These are phyloP conservation scores for Clathrospora elynae DNA, from an alignment of 2,329 filamentous ascomycete species.

Conservation along the genomic window DNA sequence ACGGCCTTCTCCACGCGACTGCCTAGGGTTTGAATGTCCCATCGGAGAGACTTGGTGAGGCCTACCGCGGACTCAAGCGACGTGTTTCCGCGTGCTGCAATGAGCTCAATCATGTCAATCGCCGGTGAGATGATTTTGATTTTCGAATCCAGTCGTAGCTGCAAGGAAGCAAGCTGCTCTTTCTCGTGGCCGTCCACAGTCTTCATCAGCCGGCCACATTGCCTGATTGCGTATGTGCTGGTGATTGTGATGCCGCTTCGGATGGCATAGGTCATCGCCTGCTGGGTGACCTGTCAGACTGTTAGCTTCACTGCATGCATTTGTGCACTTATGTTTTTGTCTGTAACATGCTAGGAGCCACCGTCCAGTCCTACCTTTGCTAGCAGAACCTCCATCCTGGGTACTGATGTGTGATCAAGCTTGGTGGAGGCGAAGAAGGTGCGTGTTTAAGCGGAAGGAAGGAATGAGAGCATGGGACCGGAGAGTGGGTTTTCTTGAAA, in stretches of 20 bases:
- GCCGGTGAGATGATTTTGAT: conserved; percentile 91
- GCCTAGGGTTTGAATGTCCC: conserved; percentile 81
- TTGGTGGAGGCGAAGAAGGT: conserved; percentile 1
- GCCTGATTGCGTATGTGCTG: conserved; percentile 80
- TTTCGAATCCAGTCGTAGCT: conserved; percentile 78
- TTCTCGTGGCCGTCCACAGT: conserved; percentile 70
- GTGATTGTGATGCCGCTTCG: conserved; percentile 82
- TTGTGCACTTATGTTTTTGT: background rate
- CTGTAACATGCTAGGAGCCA: conserved; percentile 9
- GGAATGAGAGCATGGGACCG: conserved; percentile 8
- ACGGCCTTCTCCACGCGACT: conserved; percentile 74
- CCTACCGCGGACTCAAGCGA: conserved; percentile 83
- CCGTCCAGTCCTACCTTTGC: conserved; percentile 56
- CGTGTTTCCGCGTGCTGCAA: conserved; percentile 76
- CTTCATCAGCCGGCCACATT: conserved; percentile 78
- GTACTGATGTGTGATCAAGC: conserved; percentile 7
- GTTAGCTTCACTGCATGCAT: conserved; percentile 10
- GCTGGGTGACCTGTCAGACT: conserved; percentile 64
- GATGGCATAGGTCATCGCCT: conserved; percentile 92
- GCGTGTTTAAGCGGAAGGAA: background rate
- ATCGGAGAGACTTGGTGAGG: conserved; percentile 80
- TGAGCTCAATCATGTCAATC: conserved; percentile 90
- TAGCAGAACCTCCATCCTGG: conserved; percentile 73
- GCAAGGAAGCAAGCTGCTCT: conserved; percentile 73
- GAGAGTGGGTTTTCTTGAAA: background rate